Base-by-base conservation (phyloP, 345 rosid species). In the Gossypium anomalum region DNA sequence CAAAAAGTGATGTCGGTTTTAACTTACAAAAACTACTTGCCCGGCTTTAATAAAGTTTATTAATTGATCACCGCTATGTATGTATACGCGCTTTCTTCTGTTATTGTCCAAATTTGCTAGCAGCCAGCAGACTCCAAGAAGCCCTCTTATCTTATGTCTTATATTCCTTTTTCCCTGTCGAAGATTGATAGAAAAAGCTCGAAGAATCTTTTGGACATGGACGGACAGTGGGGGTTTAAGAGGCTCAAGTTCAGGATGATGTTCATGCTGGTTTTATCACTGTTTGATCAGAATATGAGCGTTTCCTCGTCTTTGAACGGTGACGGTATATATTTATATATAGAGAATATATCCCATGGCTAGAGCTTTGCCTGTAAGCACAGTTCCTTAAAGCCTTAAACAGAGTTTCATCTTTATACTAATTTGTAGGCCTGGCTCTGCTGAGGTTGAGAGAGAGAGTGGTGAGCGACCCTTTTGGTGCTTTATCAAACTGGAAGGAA, bases 381-480 rank as follows among this genome's bases (percentile, higher is more conserved):
- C 68, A 41, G 34, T 57, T 43, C 27, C 38, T 72, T 58, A 19
- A 45, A 63, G 45, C 52, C 14, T 9, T 74, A 0, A 16, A 43
- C n/a, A 16, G 67, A 19, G 16, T 66, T 65, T 20, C 29, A 22
- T 44, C 51, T 11, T 8, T 43, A 1, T 43, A 10, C 11, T 38
- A 3, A 38, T 66, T 15, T 16, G 23, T 17, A 92, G 98, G 95
- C 43, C 64, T 84, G 81, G 88, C 90, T 10, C 72, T 92, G 68
- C 69, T 87, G 89, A 87, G 83, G 72, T 86, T 92, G 70, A 80
- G 86, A 51, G 89, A 87, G 81, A 80, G 86, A 63, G 84, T 94
- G 61, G 81, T 73, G 81, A 82, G 47, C 72, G 97, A 94, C 84
- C 98, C 95, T 22, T 87, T 80, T 72, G 86, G 85, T 70, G 92